Conservation (phyloP, 306 rosid genomes). For the Arachis hypogaea region DNA sequence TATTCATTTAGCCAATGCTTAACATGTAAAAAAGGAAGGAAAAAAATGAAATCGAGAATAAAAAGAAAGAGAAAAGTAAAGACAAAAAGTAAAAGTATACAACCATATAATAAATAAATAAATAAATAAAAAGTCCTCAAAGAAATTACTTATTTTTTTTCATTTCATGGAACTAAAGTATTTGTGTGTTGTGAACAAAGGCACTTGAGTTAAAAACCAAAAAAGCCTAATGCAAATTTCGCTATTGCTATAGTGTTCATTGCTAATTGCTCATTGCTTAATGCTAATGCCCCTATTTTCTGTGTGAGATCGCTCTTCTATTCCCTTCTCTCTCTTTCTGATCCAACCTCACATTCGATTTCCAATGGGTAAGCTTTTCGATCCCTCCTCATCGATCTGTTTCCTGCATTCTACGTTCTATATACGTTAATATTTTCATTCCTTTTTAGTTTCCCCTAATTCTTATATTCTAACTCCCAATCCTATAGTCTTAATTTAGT, state of each 20-base stretch:
- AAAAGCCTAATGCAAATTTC: neutral
- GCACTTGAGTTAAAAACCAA: neutral
- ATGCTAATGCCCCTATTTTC: neutral
- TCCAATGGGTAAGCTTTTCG: conserved; percentile 57
- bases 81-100: neutral
- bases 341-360: conserved; percentile 21
- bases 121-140: neutral
- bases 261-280: neutral
- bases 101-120: neutral
- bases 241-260: neutral
- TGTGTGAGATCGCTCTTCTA: conserved; percentile 38
- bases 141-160: neutral
- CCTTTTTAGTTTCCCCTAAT: conserved; percentile 26
- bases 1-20: no score
- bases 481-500: conserved; percentile 10
- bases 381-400: conserved; percentile 43
- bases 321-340: conserved; percentile 34
- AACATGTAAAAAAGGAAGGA: no score
- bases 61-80: neutral
- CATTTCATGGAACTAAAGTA: neutral
- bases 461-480: conserved; percentile 16
- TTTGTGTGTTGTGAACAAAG: neutral
- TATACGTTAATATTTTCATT: conserved; percentile 24
- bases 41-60: neutral
- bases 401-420: conserved; percentile 16